Percentiles rank a stretch among this genome's conserved stretches.
These are phyloP conservation scores for Cyamopsis tetragonoloba DNA, from an alignment of 306 rosid genomes.

Conservation along the genomic window DNA sequence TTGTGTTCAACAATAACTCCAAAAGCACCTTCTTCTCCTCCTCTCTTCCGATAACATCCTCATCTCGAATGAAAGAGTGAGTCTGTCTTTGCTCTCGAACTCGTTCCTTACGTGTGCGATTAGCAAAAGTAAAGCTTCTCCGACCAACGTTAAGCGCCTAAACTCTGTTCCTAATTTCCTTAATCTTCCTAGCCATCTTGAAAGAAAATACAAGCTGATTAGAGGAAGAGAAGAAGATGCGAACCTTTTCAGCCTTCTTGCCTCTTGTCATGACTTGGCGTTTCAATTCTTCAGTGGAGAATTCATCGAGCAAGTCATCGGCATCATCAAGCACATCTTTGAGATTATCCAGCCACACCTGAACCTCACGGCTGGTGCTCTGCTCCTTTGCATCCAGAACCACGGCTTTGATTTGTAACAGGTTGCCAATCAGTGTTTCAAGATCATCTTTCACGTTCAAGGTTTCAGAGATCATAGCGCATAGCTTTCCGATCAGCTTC, in stretches of 20 bases:
- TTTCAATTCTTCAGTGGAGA: neutral
- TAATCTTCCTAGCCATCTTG: no score
- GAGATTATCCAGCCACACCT: neutral
- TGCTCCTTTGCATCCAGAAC: slow-evolving; percentile 9
- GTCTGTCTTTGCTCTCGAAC: neutral
- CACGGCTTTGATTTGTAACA: neutral
- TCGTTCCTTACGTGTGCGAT: neutral
- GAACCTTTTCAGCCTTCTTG: no score
- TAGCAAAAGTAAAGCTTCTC: neutral
- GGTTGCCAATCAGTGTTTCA: neutral
- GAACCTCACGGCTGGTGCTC: neutral
- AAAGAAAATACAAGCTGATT: no score
- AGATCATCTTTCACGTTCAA: slow-evolving; percentile 1
- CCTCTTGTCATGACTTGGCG: neutral
- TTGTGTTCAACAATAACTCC: neutral
- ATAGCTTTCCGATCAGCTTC: neutral
- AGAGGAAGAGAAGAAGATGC: no score
- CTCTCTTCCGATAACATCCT: slow-evolving; percentile 13
- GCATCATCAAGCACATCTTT: neutral
- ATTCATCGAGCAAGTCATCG: neutral
- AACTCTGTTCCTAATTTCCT: neutral
- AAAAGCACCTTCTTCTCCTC: neutral
- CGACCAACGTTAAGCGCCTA: neutral
- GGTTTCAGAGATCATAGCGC: neutral
- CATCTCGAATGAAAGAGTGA: neutral